Evolutionary conservation across 2,329 filamentous ascomycete species (phyloP), one percentile per base, ranked within the genome.

Genomic region (Xylariomycetidae sp.): DNA sequence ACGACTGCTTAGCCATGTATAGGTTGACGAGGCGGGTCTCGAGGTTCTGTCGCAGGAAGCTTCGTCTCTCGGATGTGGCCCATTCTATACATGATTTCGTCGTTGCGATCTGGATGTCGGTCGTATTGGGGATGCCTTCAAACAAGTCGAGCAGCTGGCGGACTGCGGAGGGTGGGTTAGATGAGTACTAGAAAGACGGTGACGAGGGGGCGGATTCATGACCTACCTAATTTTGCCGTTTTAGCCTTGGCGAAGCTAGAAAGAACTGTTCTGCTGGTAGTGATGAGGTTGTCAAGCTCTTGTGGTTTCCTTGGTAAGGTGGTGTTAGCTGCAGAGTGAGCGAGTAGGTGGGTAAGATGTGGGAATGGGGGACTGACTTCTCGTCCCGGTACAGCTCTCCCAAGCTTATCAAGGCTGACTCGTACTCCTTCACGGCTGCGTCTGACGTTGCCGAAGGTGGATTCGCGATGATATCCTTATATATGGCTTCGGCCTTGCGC

Each of bases 1-100:
- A 97, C 37, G 88, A 84, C 62, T 95, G 87, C 70, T 97, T 97
- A 55, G 86, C 82, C 85, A 98, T 97, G 71, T 95, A 88, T 41
- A 98, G 82, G 33, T 80, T 75, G 34, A 98, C 92, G 37, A 98
- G 82, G 44, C 92, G 85, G 37, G 90, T 94, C 72, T 98, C 88
- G 57, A 98, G 87, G 64, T 94, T 95, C 70, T 98, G 92, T 49
- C 92, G 88, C 51, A 98, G 79, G 74, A 98, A 98, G 40, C 88
- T 87, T 57, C 92, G 85, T 52, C 89, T 85, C 70, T 97, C 88
- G 33, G 87, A 85, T 34, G 90, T 87, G 30, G 92, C 92, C 92
- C 92, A 98, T 69, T 97, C 90, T 80, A 98, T 98, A 70, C 88
- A 97, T 66, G 92, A 95, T 67, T 95, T 95, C 56, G 92, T 98